Percentiles rank a stretch among this genome's conserved stretches.
Conservation (phyloP, 495 filamentous ascomycete genomes). For the Hypoxylon trugodes region DNA sequence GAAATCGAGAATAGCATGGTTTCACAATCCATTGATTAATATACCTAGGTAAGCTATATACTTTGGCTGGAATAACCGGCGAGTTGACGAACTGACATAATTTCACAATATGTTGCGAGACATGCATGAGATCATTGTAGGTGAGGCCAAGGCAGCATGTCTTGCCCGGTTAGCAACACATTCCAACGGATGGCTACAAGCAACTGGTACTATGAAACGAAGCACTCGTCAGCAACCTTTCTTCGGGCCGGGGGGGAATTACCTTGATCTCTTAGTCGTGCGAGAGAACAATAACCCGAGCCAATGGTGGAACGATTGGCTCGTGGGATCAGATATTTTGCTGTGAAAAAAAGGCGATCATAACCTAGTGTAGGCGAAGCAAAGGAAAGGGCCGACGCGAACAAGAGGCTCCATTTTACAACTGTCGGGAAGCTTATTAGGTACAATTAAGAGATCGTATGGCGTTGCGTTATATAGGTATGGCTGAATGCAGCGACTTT, state of each 20-base stretch:
- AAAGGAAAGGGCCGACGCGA: constrained; percentile 27
- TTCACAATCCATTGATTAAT: too few species aligned
- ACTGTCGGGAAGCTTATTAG: constrained; percentile 38
- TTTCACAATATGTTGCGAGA: background rate
- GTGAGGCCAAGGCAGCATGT: background rate
- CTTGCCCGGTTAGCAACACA: constrained; percentile 7
- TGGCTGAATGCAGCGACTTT: constrained; percentile 44
- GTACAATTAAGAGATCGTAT: constrained; percentile 40
- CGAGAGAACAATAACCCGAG: constrained; percentile 3
- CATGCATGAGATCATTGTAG: background rate
- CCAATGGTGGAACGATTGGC: background rate
- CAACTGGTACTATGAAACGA: constrained; percentile 24
- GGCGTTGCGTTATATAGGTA: constrained; percentile 28
- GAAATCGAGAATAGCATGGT: background rate
- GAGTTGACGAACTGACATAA: too few species aligned
- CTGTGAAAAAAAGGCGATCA: constrained; percentile 13
- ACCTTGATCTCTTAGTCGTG: constrained; percentile 26
- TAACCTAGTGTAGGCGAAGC: constrained; percentile 16
- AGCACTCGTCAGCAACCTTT: constrained; percentile 18
- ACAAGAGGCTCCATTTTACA: constrained; percentile 35
- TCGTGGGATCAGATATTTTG: constrained; percentile 6
- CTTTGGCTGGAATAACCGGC: too few species aligned
- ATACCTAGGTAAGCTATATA: too few species aligned
- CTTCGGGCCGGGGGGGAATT: constrained; percentile 9
- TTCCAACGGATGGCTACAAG: constrained; percentile 12